Conservation (phyloP, 2,329 filamentous ascomycete genomes). For the Blumeria hordei region DNA sequence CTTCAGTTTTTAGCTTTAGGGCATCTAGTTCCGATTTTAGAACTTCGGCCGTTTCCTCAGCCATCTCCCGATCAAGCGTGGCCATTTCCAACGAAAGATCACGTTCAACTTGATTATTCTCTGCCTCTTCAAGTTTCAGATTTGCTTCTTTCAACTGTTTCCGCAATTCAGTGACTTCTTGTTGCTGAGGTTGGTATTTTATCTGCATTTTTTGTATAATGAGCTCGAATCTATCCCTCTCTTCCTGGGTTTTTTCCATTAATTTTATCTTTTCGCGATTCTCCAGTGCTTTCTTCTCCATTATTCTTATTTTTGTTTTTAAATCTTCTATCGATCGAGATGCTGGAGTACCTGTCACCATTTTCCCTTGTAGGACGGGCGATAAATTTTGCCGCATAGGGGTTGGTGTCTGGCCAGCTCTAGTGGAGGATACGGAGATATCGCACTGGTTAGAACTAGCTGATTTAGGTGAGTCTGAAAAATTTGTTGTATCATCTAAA, state of each 20-base stretch:
- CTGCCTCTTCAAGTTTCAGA: constrained; percentile 40
- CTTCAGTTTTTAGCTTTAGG: constrained; percentile 52
- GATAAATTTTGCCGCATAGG: constrained; percentile 10
- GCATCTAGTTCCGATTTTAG: constrained; percentile 59
- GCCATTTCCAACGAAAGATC: constrained; percentile 70
- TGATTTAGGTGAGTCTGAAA: too few species aligned
- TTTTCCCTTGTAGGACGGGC: constrained; percentile 6
- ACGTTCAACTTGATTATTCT: constrained; percentile 57
- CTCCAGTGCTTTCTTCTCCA: constrained; percentile 71
- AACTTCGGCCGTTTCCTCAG: constrained; percentile 72
- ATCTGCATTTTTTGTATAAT: constrained; percentile 80
- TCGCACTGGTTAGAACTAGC: too few species aligned
- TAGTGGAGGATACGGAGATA: too few species aligned
- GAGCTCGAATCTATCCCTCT: constrained; percentile 53
- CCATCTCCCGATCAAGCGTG: constrained; percentile 82
- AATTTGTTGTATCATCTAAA: constrained; percentile 6
- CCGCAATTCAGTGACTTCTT: constrained; percentile 53
- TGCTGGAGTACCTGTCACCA: constrained; percentile 9
- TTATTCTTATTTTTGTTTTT: constrained; percentile 61
- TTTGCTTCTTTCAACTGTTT: constrained; percentile 59
- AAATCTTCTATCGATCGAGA: constrained; percentile 56
- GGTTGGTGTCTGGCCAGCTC: constrained; percentile 3
- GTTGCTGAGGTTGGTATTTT: constrained; percentile 67
- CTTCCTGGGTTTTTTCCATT: constrained; percentile 50
- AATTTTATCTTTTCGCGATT: constrained; percentile 66